Evolutionary conservation across 2,329 filamentous ascomycete genomes (phyloP).

Genomic region (Arachnomyces sp.): DNA sequence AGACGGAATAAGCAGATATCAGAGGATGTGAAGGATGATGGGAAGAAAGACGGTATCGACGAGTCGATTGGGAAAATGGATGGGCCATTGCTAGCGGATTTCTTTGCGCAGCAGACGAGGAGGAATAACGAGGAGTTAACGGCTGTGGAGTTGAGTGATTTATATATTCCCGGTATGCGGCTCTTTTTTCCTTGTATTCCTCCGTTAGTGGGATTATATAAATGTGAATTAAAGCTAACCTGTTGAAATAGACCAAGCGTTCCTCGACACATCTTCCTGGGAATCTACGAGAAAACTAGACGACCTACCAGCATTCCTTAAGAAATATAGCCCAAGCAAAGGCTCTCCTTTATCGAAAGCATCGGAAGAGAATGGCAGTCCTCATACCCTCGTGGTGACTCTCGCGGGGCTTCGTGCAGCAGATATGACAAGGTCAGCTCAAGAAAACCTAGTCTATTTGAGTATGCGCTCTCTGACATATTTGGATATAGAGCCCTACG

Average conservation of each 20-base stretch:
- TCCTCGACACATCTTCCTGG: constrained; percentile 74
- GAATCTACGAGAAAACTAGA: constrained; percentile 58
- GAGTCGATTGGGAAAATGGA: constrained; percentile 76
- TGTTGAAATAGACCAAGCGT: constrained; percentile 53
- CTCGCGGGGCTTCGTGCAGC: constrained; percentile 78
- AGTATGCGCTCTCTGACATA: constrained; percentile 7
- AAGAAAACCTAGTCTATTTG: constrained; percentile 6
- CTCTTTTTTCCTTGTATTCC: too few species aligned
- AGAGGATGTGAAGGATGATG: constrained; percentile 29
- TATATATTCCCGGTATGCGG: constrained; percentile 64
- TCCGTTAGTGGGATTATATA: not conserved
- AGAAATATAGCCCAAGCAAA: constrained; percentile 49
- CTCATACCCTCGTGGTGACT: constrained; percentile 85
- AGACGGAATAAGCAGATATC: constrained; percentile 14
- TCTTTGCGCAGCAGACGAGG: constrained; percentile 70
- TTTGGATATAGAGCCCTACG: constrained; percentile 53
- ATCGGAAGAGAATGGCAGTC: constrained; percentile 61
- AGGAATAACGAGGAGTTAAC: constrained; percentile 76
- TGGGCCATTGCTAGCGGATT: constrained; percentile 71
- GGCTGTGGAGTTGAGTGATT: constrained; percentile 73
- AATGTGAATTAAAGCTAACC: not conserved
- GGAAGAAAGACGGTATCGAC: constrained; percentile 69
- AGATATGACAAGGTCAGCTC: constrained; percentile 62
- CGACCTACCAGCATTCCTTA: constrained; percentile 72
- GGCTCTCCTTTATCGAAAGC: constrained; percentile 55